phyloP scores from a whole-genome alignment of 305 asterid species.

The Solanum chacoense region DNA sequence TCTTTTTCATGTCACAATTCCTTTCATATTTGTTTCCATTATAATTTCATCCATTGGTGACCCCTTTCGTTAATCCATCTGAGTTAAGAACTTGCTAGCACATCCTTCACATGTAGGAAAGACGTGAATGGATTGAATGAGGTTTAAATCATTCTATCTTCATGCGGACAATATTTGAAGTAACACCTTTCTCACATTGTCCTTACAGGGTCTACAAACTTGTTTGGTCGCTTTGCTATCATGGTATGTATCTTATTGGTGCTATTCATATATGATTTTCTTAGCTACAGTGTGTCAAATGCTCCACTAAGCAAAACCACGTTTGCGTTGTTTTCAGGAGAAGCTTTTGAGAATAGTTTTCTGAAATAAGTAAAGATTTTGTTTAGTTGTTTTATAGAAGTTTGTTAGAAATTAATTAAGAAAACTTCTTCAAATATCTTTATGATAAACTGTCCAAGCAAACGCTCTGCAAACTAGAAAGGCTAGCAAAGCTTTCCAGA shows the following conservation, averaged over 20 bases:
- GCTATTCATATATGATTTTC: background rate
- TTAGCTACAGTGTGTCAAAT: constrained; percentile 1
- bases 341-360: background rate
- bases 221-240: constrained; percentile 85
- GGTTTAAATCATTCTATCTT: background rate
- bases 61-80: background rate
- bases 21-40: background rate
- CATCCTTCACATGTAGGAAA: background rate
- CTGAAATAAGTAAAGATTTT: background rate
- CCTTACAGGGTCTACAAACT: constrained; percentile 79
- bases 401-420: background rate
- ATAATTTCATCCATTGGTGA: background rate
- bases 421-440: background rate
- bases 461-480: background rate
- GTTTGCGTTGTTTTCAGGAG: background rate
- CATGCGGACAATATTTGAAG: background rate
- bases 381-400: background rate
- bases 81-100: constrained; percentile 6
- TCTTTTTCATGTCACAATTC: background rate
- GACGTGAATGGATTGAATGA: background rate
- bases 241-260: constrained; percentile 45
- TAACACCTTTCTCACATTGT: constrained; percentile 16
- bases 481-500: background rate
- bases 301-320: background rate
- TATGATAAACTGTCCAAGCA: background rate